Conservation (phyloP, 75 land plant genomes). For the Selaginella tamariscina region DNA sequence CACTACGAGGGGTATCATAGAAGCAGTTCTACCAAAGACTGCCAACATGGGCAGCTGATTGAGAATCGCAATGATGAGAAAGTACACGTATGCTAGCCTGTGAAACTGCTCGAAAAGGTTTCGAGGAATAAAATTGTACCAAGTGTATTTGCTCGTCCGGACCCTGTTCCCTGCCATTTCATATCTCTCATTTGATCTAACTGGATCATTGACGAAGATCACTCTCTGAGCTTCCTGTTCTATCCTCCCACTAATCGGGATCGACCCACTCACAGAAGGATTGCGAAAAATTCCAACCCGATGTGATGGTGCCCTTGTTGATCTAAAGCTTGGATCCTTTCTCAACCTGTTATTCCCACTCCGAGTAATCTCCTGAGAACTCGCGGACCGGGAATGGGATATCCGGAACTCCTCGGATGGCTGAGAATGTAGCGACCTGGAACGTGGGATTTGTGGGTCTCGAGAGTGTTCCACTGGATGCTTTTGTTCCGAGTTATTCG, state of each 20-base stretch:
- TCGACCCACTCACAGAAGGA: background rate
- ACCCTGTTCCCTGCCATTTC: constrained; percentile 62
- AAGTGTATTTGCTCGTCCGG: constrained; percentile 66
- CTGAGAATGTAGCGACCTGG: background rate
- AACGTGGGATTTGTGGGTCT: background rate
- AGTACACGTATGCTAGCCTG: constrained; percentile 86
- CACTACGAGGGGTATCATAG: constrained; percentile 66
- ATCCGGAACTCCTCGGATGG: background rate
- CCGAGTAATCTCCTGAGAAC: background rate
- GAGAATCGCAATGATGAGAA: constrained; percentile 71
- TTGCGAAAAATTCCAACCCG: background rate
- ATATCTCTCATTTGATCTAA: constrained; percentile 44
- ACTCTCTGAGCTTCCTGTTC: constrained; percentile 46
- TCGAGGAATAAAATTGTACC: constrained; percentile 65
- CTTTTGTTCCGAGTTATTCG: background rate
- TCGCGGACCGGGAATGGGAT: background rate
- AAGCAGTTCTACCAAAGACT: constrained; percentile 65
- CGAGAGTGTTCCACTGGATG: background rate
- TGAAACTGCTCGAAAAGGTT: constrained; percentile 98
- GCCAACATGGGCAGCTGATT: constrained; percentile 91
- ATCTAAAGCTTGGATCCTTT: background rate
- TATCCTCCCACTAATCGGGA: constrained; percentile 5
- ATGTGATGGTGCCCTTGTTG: background rate
- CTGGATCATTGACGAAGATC: constrained; percentile 60
- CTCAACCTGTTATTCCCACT: background rate